Evolutionary conservation across 306 rosid species (phyloP), one percentile per base, ranked within the genome.

Genomic region (Ormosia semicastrata): DNA sequence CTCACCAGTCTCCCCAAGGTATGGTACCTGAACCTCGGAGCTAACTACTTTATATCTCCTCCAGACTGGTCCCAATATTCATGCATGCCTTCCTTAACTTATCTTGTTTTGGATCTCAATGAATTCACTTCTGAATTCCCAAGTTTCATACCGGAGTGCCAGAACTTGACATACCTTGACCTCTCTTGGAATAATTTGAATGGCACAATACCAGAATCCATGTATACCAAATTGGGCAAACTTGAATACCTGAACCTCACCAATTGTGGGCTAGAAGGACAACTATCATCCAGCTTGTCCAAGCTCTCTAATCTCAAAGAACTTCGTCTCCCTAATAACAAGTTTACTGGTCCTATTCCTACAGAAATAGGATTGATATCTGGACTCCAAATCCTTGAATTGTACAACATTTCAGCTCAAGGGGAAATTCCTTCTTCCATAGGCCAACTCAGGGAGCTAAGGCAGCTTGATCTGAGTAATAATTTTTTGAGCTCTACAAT

Each of bases 221-320:
- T 88, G 30, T 84, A 84, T 60, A 67, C 81, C 76, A 89, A 84
- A 73, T 76, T 94, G 18, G 83, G 2, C 7, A 86, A 77, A 64
- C 98, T 93, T 4, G 86, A 90, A 83, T 80, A 64, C 75, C 87
- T 93, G 57, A 80, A 91, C 80, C 92, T 91, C 60, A 83, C 94
- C 0, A 67, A 77, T 17, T 66, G 77, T 73, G 44, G 5, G 5
- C 81, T 93, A 41, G 44, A 66, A 47, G 95, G 92, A 7, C 66
- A 79, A 2, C 18, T 93, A 57, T 87, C 94, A 41, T 39, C 86
- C 41, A 88, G 84, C 52, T 40, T 91, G 82, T 88, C 86, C 66
- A 81, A 84, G 67, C 95, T 93, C 53, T 74, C 89, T 11, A 84
- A 84, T 15, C 91, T 93, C 75, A 87, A 82, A 59, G 81, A 87